A percentile compares a stretch with the other conserved stretches of the same genome.
phyloP scores from a whole-genome alignment of 805 yeast species.

The Candida mattraensis region DNA sequence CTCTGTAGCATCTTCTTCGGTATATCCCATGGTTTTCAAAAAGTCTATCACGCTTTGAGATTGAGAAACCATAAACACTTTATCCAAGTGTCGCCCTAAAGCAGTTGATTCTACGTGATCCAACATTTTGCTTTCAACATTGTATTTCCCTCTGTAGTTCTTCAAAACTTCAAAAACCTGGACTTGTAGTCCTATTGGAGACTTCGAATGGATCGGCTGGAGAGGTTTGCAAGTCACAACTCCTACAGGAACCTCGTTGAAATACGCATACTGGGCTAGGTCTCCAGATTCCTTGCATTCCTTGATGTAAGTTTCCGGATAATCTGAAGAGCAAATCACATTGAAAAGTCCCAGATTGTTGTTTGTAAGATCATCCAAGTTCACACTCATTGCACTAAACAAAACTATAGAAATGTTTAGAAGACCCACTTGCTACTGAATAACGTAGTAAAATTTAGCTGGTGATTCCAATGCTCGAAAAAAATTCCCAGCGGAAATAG shows the following conservation, averaged over 20 bases:
- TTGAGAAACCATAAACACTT: slow-evolving; percentile 33
- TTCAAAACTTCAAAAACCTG: slow-evolving; percentile 46
- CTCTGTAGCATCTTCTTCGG: slow-evolving; percentile 15
- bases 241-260: slow-evolving; percentile 80
- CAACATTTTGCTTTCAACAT: slow-evolving; percentile 62
- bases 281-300: slow-evolving; percentile 48
- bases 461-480: no score
- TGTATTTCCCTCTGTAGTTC: slow-evolving; percentile 54
- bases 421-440: no score
- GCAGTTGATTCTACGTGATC: slow-evolving; percentile 58
- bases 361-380: slow-evolving; percentile 57
- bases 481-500: no score
- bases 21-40: slow-evolving; percentile 20
- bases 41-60: slow-evolving; percentile 7
- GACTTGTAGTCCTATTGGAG: slow-evolving; percentile 31
- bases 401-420: slow-evolving; percentile 41
- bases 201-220: slow-evolving; percentile 41
- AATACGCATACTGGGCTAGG: slow-evolving; percentile 55
- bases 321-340: slow-evolving; percentile 56
- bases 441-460: no score
- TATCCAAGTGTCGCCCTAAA: slow-evolving; percentile 49
- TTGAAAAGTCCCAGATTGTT: slow-evolving; percentile 61
- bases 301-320: slow-evolving; percentile 52
- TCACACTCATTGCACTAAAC: no score
- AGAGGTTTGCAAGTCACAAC: slow-evolving; percentile 59